Percentiles rank a stretch among this genome's conserved stretches.
phyloP scores from a whole-genome alignment of 257 asterid genomes.

The Salvia hispanica region DNA sequence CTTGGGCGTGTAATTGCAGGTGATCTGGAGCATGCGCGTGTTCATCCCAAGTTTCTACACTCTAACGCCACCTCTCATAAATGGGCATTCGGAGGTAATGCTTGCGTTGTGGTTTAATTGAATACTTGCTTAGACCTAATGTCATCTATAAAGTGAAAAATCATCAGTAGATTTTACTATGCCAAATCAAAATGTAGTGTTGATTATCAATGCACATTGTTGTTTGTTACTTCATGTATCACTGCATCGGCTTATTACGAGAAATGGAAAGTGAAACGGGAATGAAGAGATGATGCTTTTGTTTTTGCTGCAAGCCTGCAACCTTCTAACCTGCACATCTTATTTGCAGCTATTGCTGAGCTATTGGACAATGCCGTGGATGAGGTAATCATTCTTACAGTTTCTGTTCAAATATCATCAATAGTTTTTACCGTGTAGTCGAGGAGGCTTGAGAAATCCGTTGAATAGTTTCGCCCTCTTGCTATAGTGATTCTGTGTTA shows the following conservation, averaged over 20 bases:
- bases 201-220: not conserved
- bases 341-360: conserved; percentile 86
- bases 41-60: conserved; percentile 92
- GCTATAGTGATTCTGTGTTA: not conserved
- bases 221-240: not conserved
- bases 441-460: conserved; percentile 18
- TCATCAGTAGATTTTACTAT: not conserved
- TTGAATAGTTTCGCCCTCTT: not conserved
- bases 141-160: not conserved
- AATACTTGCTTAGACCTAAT: conserved; percentile 11
- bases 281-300: conserved; percentile 12
- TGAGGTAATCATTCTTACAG: conserved; percentile 60
- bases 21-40: conserved; percentile 92
- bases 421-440: conserved; percentile 14
- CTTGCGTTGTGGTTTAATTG: conserved; percentile 12
- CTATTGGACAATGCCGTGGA: conserved; percentile 92
- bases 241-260: not conserved
- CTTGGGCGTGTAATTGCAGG: conserved; percentile 44
- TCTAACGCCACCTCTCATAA: conserved; percentile 93
- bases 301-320: conserved; percentile 9
- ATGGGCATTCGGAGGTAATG: conserved; percentile 95
- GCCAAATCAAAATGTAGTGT: not conserved
- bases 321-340: conserved; percentile 27
- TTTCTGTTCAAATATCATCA: conserved; percentile 7
- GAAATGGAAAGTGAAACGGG: not conserved